phyloP scores from a whole-genome alignment of 140 eudicot species.

The Cichorium intybus region DNA sequence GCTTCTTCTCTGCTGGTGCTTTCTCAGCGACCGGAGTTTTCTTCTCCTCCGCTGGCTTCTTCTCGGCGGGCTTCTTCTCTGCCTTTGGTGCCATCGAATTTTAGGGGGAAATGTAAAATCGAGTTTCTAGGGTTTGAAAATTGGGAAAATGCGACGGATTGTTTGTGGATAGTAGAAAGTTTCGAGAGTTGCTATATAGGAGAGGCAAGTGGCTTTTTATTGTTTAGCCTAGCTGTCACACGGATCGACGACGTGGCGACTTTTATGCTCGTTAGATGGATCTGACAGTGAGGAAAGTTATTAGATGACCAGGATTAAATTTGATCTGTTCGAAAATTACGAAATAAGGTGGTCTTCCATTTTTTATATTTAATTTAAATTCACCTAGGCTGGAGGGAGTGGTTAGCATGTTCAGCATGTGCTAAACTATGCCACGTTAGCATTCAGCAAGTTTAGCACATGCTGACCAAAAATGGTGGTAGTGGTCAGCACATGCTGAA shows the following conservation, averaged over 20 bases:
- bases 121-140: constrained; percentile 15
- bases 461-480: too few relatives aligned
- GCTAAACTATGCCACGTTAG: too few relatives aligned
- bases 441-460: too few relatives aligned
- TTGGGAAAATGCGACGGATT: background rate
- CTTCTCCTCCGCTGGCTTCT: constrained; percentile 40
- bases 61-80: constrained; percentile 42
- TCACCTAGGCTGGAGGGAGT: too few relatives aligned
- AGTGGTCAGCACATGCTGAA: too few relatives aligned
- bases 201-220: background rate
- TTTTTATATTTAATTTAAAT: too few relatives aligned
- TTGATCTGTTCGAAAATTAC: background rate
- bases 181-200: constrained; percentile 1
- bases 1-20: constrained; percentile 65
- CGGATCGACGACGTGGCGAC: constrained; percentile 15
- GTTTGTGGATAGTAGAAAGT: background rate
- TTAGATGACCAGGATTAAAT: constrained; percentile 9
- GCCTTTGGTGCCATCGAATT: constrained; percentile 59
- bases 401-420: too few relatives aligned
- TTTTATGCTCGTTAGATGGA: background rate
- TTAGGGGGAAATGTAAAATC: background rate
- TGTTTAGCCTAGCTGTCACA: background rate
- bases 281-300: background rate
- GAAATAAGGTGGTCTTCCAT: background rate
- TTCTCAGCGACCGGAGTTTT: constrained; percentile 43